Conservation (phyloP, 345 rosid species). For the Salix udensis region DNA sequence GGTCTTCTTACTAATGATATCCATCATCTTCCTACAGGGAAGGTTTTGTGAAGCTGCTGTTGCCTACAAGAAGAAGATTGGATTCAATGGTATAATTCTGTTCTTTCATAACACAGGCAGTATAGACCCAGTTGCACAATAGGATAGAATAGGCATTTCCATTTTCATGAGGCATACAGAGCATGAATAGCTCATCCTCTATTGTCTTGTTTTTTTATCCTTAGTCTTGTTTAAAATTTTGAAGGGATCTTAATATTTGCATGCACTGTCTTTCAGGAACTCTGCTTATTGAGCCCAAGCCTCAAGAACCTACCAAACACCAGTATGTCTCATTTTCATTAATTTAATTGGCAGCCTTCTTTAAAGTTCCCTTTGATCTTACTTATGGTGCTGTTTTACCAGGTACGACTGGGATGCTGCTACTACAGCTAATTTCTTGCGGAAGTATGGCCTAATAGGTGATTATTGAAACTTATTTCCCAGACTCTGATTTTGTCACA, state of each 20-base stretch:
- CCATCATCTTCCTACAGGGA: constrained; percentile 41
- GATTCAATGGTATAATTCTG: constrained; percentile 66
- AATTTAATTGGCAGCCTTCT: not conserved
- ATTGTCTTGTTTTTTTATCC: not conserved
- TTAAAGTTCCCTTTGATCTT: not conserved
- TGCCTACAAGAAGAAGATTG: constrained; percentile 92
- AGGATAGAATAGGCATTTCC: not conserved
- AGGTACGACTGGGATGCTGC: constrained; percentile 99
- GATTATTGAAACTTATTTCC: constrained; percentile 3
- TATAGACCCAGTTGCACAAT: not conserved
- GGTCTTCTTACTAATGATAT: not conserved
- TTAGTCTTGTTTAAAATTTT: not conserved
- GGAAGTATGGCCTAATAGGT: constrained; percentile 78
- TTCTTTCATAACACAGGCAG: not conserved
- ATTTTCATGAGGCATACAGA: not conserved
- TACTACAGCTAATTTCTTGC: constrained; percentile 74
- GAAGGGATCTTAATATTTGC: not conserved
- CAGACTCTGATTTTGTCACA: not conserved
- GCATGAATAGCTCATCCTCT: not conserved
- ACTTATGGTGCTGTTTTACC: constrained; percentile 12
- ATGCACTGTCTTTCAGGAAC: constrained; percentile 48
- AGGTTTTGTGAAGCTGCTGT: constrained; percentile 79
- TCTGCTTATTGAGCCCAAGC: constrained; percentile 90
- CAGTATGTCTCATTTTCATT: constrained; percentile 41
- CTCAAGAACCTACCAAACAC: constrained; percentile 97